Percentiles rank a stretch among this genome's conserved stretches.
Conservation (phyloP, 331 rosid species). For the Saraca asoca region DNA sequence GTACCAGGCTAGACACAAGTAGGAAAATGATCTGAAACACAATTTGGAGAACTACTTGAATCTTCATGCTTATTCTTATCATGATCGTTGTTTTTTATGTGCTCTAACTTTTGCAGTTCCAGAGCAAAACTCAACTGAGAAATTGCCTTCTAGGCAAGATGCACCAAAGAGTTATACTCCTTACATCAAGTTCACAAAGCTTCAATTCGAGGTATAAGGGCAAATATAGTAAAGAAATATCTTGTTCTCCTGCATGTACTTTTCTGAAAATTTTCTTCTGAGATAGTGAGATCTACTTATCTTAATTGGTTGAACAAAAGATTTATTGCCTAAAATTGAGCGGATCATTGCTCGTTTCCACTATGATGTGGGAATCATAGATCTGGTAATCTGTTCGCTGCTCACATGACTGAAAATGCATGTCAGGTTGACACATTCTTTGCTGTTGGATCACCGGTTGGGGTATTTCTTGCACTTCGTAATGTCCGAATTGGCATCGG, state of each 20-base stretch:
- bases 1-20: too few species aligned
- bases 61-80: background rate
- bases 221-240: background rate
- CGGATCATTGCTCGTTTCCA: slow-evolving; percentile 4
- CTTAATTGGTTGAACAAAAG: background rate
- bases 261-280: background rate
- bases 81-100: slow-evolving; percentile 8
- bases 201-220: slow-evolving; percentile 75
- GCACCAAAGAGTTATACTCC: slow-evolving; percentile 65
- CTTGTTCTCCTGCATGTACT: slow-evolving; percentile 23
- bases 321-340: slow-evolving; percentile 18
- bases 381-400: background rate
- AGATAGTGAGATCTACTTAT: slow-evolving; percentile 21
- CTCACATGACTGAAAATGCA: slow-evolving; percentile 30
- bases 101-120: slow-evolving; percentile 31
- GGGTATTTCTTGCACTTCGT: slow-evolving; percentile 96
- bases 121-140: slow-evolving; percentile 44
- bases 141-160: slow-evolving; percentile 51
- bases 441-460: slow-evolving; percentile 99
- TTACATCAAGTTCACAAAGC: slow-evolving; percentile 73
- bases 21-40: too few species aligned
- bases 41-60: too few species aligned
- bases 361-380: background rate
- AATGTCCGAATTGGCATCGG: slow-evolving; percentile 89
- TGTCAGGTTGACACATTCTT: slow-evolving; percentile 93